Evolutionary conservation across 1,284 basidiomycete species (phyloP).

Genomic region (Phenoliferia sp.): DNA sequence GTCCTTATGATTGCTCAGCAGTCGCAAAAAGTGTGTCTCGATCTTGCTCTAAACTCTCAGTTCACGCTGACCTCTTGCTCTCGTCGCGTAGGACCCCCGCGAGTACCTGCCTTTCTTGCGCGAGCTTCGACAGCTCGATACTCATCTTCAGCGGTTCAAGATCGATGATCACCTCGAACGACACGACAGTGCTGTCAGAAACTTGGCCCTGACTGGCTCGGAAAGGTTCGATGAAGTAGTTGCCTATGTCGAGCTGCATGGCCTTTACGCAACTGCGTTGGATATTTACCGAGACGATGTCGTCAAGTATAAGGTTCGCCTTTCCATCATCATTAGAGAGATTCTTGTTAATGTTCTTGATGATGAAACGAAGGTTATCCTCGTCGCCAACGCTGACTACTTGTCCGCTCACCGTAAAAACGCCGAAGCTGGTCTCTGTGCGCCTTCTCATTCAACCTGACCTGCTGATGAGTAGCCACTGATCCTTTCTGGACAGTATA

Average conservation of each 20-base stretch:
- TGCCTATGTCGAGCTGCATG: slow-evolving; percentile 72
- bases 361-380: too few species aligned
- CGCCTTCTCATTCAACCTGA: slow-evolving; percentile 30
- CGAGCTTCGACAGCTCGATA: slow-evolving; percentile 73
- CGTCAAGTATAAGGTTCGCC: slow-evolving; percentile 54
- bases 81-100: slow-evolving; percentile 72
- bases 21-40: slow-evolving; percentile 71
- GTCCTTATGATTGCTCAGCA: slow-evolving; percentile 96
- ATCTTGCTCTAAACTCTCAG: not conserved
- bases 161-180: slow-evolving; percentile 91
- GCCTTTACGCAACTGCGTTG: slow-evolving; percentile 69
- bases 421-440: slow-evolving; percentile 73
- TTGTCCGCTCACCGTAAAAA: slow-evolving; percentile 79
- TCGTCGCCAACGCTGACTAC: slow-evolving; percentile 81
- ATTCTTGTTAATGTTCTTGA: not conserved
- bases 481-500: slow-evolving; percentile 55
- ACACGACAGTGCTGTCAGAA: slow-evolving; percentile 65
- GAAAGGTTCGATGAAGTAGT: slow-evolving; percentile 73
- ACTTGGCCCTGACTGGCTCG: slow-evolving; percentile 66
- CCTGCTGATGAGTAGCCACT: not conserved
- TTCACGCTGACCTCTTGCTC: not conserved
- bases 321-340: not conserved
- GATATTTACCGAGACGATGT: slow-evolving; percentile 64
- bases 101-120: slow-evolving; percentile 97
- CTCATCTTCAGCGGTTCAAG: slow-evolving; percentile 76